Evolutionary conservation across 768 basidiomycete genomes (phyloP).

Genomic region (Podaxis mareebaensis): DNA sequence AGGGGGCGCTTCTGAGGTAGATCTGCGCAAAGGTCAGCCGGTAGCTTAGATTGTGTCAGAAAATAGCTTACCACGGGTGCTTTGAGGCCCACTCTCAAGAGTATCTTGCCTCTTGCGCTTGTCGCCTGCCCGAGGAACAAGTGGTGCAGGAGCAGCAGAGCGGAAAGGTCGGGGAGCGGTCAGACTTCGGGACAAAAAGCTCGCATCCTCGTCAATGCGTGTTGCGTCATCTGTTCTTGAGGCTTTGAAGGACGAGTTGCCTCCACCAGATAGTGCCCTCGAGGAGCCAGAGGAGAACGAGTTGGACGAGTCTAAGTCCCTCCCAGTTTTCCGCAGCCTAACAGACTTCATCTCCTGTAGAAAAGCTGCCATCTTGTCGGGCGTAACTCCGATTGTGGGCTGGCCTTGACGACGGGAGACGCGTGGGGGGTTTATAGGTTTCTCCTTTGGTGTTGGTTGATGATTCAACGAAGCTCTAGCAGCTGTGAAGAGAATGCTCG

Average conservation of each 20-base stretch:
- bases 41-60: not conserved
- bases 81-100: not conserved
- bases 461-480: constrained; percentile 70
- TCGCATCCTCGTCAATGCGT: constrained; percentile 2
- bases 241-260: not conserved
- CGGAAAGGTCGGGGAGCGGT: constrained; percentile 6
- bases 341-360: constrained; percentile 79
- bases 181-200: constrained; percentile 11
- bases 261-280: not conserved
- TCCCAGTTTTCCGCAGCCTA: constrained; percentile 55
- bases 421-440: constrained; percentile 58
- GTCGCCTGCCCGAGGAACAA: constrained; percentile 20
- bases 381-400: constrained; percentile 70
- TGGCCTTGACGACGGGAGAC: constrained; percentile 49
- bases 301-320: constrained; percentile 17
- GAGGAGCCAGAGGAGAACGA: constrained; percentile 15
- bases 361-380: constrained; percentile 84
- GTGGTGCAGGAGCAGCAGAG: not conserved
- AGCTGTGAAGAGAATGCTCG: constrained; percentile 45
- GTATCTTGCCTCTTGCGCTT: constrained; percentile 30
- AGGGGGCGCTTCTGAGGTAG: not conserved
- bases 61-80: not conserved
- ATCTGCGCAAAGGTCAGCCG: not conserved
- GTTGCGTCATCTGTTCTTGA: constrained; percentile 11
- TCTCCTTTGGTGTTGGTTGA: constrained; percentile 57